Conservation (phyloP, 331 rosid genomes). For the Prunus yedoensis region DNA sequence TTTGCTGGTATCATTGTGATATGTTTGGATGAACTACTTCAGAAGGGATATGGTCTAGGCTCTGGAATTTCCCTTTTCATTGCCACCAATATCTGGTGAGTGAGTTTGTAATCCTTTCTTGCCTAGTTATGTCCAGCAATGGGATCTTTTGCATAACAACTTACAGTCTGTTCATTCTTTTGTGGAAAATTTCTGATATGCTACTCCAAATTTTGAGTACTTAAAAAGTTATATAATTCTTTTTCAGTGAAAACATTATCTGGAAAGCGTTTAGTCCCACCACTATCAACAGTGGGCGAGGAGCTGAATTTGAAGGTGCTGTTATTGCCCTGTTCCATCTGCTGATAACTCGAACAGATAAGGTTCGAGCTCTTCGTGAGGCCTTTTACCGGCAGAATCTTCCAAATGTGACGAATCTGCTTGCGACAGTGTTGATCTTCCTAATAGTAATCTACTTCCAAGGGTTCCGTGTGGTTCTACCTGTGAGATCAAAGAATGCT, state of each 20-base stretch:
- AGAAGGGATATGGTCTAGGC: constrained; percentile 98
- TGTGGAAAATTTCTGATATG: neutral
- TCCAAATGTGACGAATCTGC: constrained; percentile 92
- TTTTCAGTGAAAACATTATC: constrained; percentile 81
- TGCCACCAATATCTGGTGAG: constrained; percentile 92
- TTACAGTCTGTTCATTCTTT: neutral
- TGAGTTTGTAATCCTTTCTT: constrained; percentile 15
- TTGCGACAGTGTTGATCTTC: constrained; percentile 87
- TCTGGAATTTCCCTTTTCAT: constrained; percentile 96
- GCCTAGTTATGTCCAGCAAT: too few relatives aligned
- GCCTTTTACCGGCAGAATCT: constrained; percentile 96
- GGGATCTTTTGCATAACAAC: neutral
- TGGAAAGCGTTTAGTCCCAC: constrained; percentile 99
- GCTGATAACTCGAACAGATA: constrained; percentile 83
- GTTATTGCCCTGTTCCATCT: constrained; percentile 92
- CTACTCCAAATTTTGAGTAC: neutral
- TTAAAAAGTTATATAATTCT: constrained; percentile 1
- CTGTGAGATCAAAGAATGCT: constrained; percentile 95
- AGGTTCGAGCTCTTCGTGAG: constrained; percentile 88
- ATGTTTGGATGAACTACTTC: constrained; percentile 93
- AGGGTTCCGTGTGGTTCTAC: constrained; percentile 99
- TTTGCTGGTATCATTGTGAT: constrained; percentile 93
- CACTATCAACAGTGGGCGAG: constrained; percentile 95
- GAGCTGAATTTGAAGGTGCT: constrained; percentile 98
- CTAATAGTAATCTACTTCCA: constrained; percentile 91